Percentiles rank a stretch among this genome's conserved stretches.
Conservation (phyloP, 257 asterid genomes). For the Solanum sejunctum region DNA sequence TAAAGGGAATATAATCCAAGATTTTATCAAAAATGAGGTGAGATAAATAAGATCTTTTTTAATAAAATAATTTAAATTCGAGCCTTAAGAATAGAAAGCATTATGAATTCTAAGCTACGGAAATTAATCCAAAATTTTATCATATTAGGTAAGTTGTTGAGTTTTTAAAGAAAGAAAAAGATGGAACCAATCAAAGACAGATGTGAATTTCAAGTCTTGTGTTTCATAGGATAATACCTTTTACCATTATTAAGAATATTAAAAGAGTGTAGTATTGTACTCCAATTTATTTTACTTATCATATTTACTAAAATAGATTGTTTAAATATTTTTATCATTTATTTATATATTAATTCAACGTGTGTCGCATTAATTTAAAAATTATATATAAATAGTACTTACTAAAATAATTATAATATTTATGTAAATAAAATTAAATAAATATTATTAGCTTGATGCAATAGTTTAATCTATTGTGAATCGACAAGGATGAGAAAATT, state of each 20-base stretch:
- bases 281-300: neutral
- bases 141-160: no score
- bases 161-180: neutral
- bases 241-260: no score
- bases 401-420: no score
- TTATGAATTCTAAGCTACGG: neutral
- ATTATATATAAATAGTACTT: no score
- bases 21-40: neutral
- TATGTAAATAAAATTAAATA: no score
- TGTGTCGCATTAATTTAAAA: no score
- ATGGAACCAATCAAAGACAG: neutral
- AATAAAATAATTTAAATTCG: neutral
- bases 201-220: neutral
- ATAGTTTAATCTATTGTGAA: no score
- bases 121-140: neutral
- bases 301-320: neutral
- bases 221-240: neutral
- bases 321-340: neutral
- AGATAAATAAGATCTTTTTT: neutral
- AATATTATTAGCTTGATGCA: no score
- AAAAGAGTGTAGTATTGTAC: neutral
- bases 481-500: no score
- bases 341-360: no score
- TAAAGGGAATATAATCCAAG: neutral
- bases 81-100: no score